Evolutionary conservation across 2,329 filamentous ascomycete genomes (phyloP), one percentile per base, ranked within the genome.

Genomic region (Akanthomyces dipterigenus): DNA sequence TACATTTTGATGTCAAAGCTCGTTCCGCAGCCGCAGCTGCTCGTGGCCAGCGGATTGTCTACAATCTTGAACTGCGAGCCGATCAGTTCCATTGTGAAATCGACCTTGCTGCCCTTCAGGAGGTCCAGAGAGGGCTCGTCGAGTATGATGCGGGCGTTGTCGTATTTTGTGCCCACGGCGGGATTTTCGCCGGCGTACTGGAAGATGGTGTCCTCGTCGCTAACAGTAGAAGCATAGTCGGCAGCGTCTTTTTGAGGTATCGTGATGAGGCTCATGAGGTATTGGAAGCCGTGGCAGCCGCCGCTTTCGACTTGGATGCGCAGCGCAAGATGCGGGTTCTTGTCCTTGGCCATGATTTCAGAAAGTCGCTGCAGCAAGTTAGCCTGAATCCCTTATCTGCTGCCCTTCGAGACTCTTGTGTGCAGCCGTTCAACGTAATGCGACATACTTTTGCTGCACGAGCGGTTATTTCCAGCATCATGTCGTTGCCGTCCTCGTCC

Each of bases 231-330:
- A 7, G 72, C 68, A 67, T 69, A 70, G 31, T 75, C 69, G 5
- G 72, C 68, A 0, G 72, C 64, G 18, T 72, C 71, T 51, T 72
- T 68, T 6, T 71, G 63, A 0, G 85, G 85, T 1, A 88, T 75
- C 0, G 83, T 85, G 2, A 91, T 88, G 4, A 98, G 82, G 18
- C 88, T 90, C 90, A 99, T 96, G 51, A 96, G 78, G 72, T 99
- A 99, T 73, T 99, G 95, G 74, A 99, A 99, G 55, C 95, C 95
- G 75, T 99, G 95, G 74, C 95, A 99, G 61, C 95, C 95, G 65
- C 95, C 95, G 61, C 89, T 91, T 71, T 96, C 92, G 62, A 99
- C 93, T 64, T 90, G 88, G 66, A 99, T 90, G 57, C 93, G 90
- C n/a, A 99, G 82, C 26, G 92, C 90, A 36, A 96, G 84, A 69